A percentile compares a stretch with the other conserved stretches of the same genome.
Conservation (phyloP, 345 rosid species). For the Boechera retrofracta region DNA sequence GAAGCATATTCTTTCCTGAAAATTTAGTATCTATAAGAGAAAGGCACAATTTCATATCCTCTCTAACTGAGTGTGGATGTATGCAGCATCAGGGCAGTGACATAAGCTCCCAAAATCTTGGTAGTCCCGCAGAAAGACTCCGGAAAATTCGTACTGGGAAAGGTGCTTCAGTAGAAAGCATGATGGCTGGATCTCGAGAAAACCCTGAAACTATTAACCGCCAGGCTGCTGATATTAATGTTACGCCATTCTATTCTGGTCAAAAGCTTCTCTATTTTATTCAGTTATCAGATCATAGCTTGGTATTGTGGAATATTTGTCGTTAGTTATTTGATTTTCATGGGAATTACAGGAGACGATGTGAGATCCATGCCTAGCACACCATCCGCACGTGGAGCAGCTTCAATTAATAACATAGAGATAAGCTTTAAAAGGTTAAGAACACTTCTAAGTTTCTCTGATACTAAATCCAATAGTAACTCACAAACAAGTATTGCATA, state of each 20-base stretch:
- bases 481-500: slow-evolving; percentile 24
- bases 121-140: slow-evolving; percentile 57
- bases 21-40: slow-evolving; percentile 15
- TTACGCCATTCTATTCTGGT: slow-evolving; percentile 74
- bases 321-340: slow-evolving; percentile 8
- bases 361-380: slow-evolving; percentile 71
- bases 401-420: slow-evolving; percentile 34
- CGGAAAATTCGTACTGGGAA: slow-evolving; percentile 38
- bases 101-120: slow-evolving; percentile 51
- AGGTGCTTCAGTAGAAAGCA: slow-evolving; percentile 43
- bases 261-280: slow-evolving; percentile 31
- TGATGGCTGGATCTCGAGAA: slow-evolving; percentile 49
- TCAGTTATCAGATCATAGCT: slow-evolving; percentile 23
- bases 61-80: slow-evolving; percentile 45
- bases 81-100: slow-evolving; percentile 59
- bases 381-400: slow-evolving; percentile 62
- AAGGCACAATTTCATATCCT: slow-evolving; percentile 6
- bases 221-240: slow-evolving; percentile 46
- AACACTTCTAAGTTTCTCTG: slow-evolving; percentile 23
- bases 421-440: slow-evolving; percentile 43
- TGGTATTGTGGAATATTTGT: slow-evolving; percentile 13
- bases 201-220: slow-evolving; percentile 45
- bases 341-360: slow-evolving; percentile 56
- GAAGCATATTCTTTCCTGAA: slow-evolving; percentile 22
- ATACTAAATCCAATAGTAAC: slow-evolving; percentile 21